Evolutionary conservation across 768 basidiomycete species (phyloP), one percentile per base, ranked within the genome.

Genomic region (Antrodiella citrinella): DNA sequence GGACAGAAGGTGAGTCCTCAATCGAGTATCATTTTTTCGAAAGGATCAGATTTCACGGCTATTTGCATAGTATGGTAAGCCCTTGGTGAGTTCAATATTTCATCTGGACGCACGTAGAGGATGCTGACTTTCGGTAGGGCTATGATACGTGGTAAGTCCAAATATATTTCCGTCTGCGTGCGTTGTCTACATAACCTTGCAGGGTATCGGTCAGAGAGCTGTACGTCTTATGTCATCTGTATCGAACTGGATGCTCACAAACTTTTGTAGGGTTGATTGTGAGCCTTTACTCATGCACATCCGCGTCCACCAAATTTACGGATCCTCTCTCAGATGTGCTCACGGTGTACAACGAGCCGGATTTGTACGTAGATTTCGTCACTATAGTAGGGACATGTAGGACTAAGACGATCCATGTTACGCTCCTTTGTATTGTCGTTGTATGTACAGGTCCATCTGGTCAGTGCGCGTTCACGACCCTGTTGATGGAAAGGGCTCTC

Each of bases 291-390:
- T n/a, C n/a, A n/a, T n/a, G n/a, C n/a, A n/a, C n/a, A n/a, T n/a
- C n/a, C n/a, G n/a, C n/a, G n/a, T n/a, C n/a, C n/a, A n/a, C n/a
- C n/a, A n/a, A n/a, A n/a, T n/a, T n/a, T n/a, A n/a, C n/a, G n/a
- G n/a, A n/a, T n/a, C n/a, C n/a, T n/a, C n/a, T n/a, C 30, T 7
- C 47, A 90, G 88, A 75, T 52, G 92, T 93, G 38, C 84, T 90
- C 30, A 77, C 75, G 7, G 78, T 86, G 55, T 77, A 69, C 59
- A 72, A 87, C 52, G 73, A 83, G 48, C 83, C 84, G 24, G 94
- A 98, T 70, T 69, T 97, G 78, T 94, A 67, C 48, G 85, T 64
- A 4, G 26, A 43, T 26, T 48, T 40, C 41, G 7, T 22, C n/a
- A n/a, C 21, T 19, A 10, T 22, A 18, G 41, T 18, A 43, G 7